A percentile compares a stretch with the other conserved stretches of the same genome.
Evolutionary conservation across 2,329 filamentous ascomycete genomes (phyloP).

Genomic region (Teratosphaeriaceae sp.): DNA sequence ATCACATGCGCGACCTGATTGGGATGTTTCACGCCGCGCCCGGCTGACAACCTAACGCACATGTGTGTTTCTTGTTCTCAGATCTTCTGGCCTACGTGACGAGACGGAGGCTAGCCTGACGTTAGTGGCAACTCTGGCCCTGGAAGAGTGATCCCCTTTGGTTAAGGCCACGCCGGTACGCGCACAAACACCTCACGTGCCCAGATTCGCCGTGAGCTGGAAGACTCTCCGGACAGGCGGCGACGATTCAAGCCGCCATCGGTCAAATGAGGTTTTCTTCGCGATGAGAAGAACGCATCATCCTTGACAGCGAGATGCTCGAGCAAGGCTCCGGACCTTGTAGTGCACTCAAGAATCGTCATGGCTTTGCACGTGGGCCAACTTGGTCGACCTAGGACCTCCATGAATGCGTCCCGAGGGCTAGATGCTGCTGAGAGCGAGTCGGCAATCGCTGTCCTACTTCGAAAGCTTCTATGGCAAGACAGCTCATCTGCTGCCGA

Average conservation of each 20-base stretch:
- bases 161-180: too few species aligned
- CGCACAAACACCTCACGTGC: neutral
- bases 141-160: too few species aligned
- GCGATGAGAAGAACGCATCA: neutral
- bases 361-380: conserved; percentile 22
- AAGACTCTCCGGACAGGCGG: too few species aligned
- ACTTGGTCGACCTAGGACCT: conserved; percentile 19
- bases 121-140: too few species aligned
- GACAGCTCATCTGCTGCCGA: conserved; percentile 13
- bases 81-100: too few species aligned
- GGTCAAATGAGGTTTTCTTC: too few species aligned
- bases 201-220: neutral
- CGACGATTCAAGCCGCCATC: too few species aligned
- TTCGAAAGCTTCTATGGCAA: conserved; percentile 14
- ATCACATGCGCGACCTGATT: too few species aligned
- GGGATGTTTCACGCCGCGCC: neutral
- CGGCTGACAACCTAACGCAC: neutral
- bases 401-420: conserved; percentile 18
- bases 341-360: conserved; percentile 6
- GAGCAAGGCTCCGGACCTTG: conserved; percentile 9
- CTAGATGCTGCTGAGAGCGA: conserved; percentile 21
- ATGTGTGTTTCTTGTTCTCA: too few species aligned
- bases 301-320: conserved; percentile 12
- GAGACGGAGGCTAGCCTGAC: too few species aligned
- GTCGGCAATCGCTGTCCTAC: conserved; percentile 18